Evolutionary conservation across 768 basidiomycete genomes (phyloP).

Genomic region (Holtermanniella nyarrowii): DNA sequence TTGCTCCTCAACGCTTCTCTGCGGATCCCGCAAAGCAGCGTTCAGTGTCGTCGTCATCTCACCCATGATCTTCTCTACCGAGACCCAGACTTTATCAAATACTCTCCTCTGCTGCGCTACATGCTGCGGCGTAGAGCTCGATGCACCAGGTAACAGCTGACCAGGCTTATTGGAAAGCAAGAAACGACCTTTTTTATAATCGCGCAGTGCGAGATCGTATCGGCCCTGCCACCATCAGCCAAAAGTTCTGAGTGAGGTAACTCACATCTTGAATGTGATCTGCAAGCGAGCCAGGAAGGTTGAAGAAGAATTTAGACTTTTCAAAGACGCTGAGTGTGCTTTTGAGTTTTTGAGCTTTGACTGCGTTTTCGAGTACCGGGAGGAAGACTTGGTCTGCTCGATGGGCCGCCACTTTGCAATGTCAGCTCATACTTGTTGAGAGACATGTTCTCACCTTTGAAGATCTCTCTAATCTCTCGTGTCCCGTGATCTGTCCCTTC

Average conservation of each 20-base stretch:
- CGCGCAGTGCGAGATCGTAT: constrained; percentile 84
- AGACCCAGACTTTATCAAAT: constrained; percentile 89
- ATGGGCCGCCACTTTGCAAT: constrained; percentile 61
- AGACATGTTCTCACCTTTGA: constrained; percentile 57
- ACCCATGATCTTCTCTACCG: constrained; percentile 85
- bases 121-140: constrained; percentile 48
- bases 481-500: constrained; percentile 71
- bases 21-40: constrained; percentile 68
- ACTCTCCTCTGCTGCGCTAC: constrained; percentile 79
- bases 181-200: constrained; percentile 94
- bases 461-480: constrained; percentile 64
- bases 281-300: constrained; percentile 79
- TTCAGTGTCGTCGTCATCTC: constrained; percentile 75
- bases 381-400: constrained; percentile 94
- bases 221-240: constrained; percentile 65
- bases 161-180: constrained; percentile 80
- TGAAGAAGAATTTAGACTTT: constrained; percentile 95
- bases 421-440: constrained; percentile 1
- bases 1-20: constrained; percentile 76
- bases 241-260: constrained; percentile 10
- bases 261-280: constrained; percentile 81
- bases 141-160: constrained; percentile 58
- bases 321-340: constrained; percentile 93
- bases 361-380: constrained; percentile 87
- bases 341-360: constrained; percentile 83